A percentile compares a stretch with the other conserved stretches of the same genome.
Evolutionary conservation across 164 flowering plant species (phyloP).

Genomic region (Berberis vulgaris): DNA sequence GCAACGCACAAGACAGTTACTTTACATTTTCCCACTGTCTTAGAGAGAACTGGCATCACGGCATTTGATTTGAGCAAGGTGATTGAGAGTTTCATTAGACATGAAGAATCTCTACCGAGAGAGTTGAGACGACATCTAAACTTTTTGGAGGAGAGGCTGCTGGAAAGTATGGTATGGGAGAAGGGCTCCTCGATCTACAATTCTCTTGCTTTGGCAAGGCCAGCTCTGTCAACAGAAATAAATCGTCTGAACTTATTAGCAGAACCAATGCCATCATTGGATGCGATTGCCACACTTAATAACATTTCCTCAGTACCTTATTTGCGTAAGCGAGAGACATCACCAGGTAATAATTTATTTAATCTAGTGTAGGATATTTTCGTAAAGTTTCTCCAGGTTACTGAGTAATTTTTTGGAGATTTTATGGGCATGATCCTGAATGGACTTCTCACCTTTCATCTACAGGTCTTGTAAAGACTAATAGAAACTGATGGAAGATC

Average conservation of each 20-base stretch:
- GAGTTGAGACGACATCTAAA: slow-evolving; percentile 87
- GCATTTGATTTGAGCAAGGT: slow-evolving; percentile 99
- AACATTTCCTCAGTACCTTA: slow-evolving; percentile 47
- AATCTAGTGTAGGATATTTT: neutral
- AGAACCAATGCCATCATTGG: slow-evolving; percentile 97
- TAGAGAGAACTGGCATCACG: slow-evolving; percentile 93
- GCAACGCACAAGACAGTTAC: slow-evolving; percentile 92
- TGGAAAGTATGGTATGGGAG: slow-evolving; percentile 99
- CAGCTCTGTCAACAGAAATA: slow-evolving; percentile 61
- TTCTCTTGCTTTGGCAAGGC: slow-evolving; percentile 80
- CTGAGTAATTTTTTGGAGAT: neutral
- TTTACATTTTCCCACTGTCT: slow-evolving; percentile 86
- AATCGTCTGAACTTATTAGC: slow-evolving; percentile 70
- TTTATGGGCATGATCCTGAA: too few species aligned
- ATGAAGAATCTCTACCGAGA: slow-evolving; percentile 89
- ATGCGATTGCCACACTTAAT: slow-evolving; percentile 67
- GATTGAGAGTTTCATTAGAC: slow-evolving; percentile 92
- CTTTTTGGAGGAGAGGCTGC: slow-evolving; percentile 83
- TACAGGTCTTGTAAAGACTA: too few species aligned
- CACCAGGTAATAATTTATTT: slow-evolving; percentile 30
- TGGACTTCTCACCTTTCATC: too few species aligned
- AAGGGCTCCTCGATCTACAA: slow-evolving; percentile 95
- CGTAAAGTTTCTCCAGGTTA: neutral
- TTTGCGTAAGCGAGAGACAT: slow-evolving; percentile 40
- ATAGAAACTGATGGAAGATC: neutral